Evolutionary conservation across 352 stramenopile genomes (phyloP).

Genomic region (Elongisporangium anandrum): DNA sequence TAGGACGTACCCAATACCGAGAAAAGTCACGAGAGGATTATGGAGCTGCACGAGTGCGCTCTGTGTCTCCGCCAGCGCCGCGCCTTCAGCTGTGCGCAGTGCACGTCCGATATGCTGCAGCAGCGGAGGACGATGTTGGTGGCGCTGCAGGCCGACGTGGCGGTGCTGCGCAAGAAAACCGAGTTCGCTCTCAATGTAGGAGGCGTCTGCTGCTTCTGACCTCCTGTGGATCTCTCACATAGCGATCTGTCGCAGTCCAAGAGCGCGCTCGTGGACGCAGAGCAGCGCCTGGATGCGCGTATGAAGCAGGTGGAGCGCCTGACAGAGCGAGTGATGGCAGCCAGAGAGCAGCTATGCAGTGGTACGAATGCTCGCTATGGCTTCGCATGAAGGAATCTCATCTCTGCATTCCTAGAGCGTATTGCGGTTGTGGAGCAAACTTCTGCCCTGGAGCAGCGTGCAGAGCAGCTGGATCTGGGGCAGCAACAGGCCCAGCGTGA

Average conservation of each 20-base stretch:
- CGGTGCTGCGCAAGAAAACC: slow-evolving; percentile 75
- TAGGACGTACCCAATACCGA: neutral
- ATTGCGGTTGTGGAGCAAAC: slow-evolving; percentile 55
- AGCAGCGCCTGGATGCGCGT: slow-evolving; percentile 37
- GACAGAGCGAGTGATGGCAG: slow-evolving; percentile 65
- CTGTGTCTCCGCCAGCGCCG: slow-evolving; percentile 44
- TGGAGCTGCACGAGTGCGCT: slow-evolving; percentile 46
- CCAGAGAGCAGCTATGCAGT: slow-evolving; percentile 60
- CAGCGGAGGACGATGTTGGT: slow-evolving; percentile 73
- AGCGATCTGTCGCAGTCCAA: slow-evolving; percentile 27
- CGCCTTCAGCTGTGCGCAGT: slow-evolving; percentile 61
- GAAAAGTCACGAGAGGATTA: slow-evolving; percentile 2
- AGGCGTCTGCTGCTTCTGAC: neutral
- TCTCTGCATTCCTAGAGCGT: slow-evolving; percentile 22
- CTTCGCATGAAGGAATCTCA: neutral
- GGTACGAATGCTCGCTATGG: slow-evolving; percentile 12
- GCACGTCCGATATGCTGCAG: slow-evolving; percentile 63
- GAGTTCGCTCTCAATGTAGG: slow-evolving; percentile 60
- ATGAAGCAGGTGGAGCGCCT: slow-evolving; percentile 58
- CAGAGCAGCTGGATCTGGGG: slow-evolving; percentile 28
- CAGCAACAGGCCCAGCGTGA: slow-evolving; percentile 40
- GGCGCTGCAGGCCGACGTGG: slow-evolving; percentile 71
- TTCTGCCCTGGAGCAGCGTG: slow-evolving; percentile 41
- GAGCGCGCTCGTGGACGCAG: slow-evolving; percentile 41
- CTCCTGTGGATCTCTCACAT: neutral